Percentiles rank a stretch among this genome's conserved stretches.
These are phyloP conservation scores for Cyclotella baltica DNA, from an alignment of 108 stramenopile genomes.

Conservation along the genomic window DNA sequence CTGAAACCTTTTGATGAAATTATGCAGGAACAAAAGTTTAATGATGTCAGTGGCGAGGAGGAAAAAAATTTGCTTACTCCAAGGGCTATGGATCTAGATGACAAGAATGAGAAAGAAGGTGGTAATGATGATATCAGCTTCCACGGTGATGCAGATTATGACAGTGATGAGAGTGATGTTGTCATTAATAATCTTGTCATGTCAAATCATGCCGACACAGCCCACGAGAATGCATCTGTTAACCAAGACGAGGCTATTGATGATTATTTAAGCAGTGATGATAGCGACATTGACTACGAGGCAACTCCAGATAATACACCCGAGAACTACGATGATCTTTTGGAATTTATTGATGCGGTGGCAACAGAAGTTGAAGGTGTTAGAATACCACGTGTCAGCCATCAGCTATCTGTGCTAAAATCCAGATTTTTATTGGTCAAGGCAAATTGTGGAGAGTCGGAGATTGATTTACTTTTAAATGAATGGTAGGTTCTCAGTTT, in stretches of 20 bases:
- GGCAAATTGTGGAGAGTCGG: background rate
- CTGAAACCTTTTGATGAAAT: slow-evolving; percentile 1
- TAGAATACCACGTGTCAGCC: background rate
- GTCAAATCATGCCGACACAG: background rate
- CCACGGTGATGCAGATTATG: slow-evolving; percentile 21
- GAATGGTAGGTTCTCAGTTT: slow-evolving; percentile 10
- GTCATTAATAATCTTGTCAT: background rate
- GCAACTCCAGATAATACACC: slow-evolving; percentile 2
- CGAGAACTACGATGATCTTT: background rate
- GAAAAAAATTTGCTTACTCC: background rate
- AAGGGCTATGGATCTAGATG: background rate
- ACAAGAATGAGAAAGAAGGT: background rate
- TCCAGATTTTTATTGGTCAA: slow-evolving; percentile 8
- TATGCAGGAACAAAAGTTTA: background rate
- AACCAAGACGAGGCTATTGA: background rate
- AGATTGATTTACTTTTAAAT: slow-evolving; percentile 3
- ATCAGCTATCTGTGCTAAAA: slow-evolving; percentile 14
- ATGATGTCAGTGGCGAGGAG: background rate
- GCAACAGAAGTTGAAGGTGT: slow-evolving; percentile 15
- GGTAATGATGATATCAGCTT: slow-evolving; percentile 27
- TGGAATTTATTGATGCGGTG: slow-evolving; percentile 8
- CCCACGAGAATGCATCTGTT: background rate
- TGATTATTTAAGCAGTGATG: background rate
- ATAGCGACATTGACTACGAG: slow-evolving; percentile 2
- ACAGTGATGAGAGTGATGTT: background rate